Conservation (phyloP, 805 yeast species). For the Starmerella cellae region DNA sequence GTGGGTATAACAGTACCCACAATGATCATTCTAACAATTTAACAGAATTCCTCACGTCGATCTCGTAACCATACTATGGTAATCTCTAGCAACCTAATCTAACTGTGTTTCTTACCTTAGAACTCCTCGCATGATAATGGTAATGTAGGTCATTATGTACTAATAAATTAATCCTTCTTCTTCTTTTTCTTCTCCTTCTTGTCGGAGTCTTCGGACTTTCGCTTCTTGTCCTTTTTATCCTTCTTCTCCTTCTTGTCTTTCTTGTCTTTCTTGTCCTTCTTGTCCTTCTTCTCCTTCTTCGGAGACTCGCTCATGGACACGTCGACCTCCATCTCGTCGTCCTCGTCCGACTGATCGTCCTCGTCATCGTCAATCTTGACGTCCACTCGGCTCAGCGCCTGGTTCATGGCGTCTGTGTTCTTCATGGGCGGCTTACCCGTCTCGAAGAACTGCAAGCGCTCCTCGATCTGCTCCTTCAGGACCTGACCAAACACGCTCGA, state of each 20-base stretch:
- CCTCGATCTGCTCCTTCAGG: conserved; percentile 93
- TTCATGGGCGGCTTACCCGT: conserved; percentile 95
- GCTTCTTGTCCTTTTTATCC: conserved; percentile 39
- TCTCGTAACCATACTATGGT: no score
- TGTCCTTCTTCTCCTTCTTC: conserved; percentile 42
- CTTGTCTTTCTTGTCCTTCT: conserved; percentile 36
- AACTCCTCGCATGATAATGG: no score
- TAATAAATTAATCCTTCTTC: conserved; percentile 31
- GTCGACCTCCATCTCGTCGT: conserved; percentile 25
- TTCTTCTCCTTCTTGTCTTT: conserved; percentile 40
- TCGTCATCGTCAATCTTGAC: conserved; percentile 29
- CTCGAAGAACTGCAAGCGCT: conserved; percentile 88
- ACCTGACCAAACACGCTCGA: conserved; percentile 78
- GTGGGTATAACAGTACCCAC: no score
- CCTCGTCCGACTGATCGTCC: conserved; percentile 35
- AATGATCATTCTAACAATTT: no score
- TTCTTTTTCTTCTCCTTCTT: conserved; percentile 38
- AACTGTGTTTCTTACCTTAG: no score
- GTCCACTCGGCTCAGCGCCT: conserved; percentile 63
- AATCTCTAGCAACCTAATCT: no score
- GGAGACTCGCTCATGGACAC: conserved; percentile 37
- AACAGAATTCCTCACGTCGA: no score
- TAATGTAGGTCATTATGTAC: no score
- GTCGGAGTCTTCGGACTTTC: conserved; percentile 27
- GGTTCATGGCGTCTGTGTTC: conserved; percentile 85